Evolutionary conservation across 768 basidiomycete genomes (phyloP), one percentile per base, ranked within the genome.

Genomic region (Mycena crocata): DNA sequence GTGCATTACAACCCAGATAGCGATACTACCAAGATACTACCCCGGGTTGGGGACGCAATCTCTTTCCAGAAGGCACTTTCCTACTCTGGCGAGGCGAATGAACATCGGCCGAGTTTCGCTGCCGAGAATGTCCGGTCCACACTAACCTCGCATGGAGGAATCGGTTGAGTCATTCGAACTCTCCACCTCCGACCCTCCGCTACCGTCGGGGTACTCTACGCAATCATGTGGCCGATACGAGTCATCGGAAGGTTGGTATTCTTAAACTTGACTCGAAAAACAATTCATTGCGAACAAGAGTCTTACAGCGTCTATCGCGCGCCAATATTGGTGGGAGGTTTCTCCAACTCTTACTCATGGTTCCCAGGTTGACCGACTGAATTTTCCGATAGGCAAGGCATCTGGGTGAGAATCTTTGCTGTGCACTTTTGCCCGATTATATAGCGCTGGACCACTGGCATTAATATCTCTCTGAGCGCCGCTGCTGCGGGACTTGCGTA

Each of bases 321-420:
- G 57, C 48, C 57, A 32, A 58, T 58, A 34, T 58, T 35, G 45
- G 23, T 58, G 57, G n/a, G 57, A 58, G 48, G 15, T 23, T 24
- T 44, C 39, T 8, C 28, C 7, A 9, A 32, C 30, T 42, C 30
- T 23, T 35, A 23, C 26, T 9, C 34, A 17, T 15, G 23, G 32
- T 23, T 23, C 10, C 44, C 55, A 5, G 9, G 21, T 17, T 28
- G 6, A 5, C 39, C 39, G 23, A 12, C n/a, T 12, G 5, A 26
- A 24, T 23, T n/a, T 17, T 48, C 46, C 46, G 57, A 59, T 59
- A 44, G 42, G 42, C 8, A 44, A 15, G 46, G 7, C 26, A 5
- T 13, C 24, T 24, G n/a, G n/a, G n/a, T n/a, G n/a, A n/a, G n/a
- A n/a, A n/a, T n/a, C n/a, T n/a, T n/a, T n/a, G n/a, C n/a, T n/a